phyloP scores from a whole-genome alignment of 2,329 filamentous ascomycete genomes.

The Fusarium globosum region DNA sequence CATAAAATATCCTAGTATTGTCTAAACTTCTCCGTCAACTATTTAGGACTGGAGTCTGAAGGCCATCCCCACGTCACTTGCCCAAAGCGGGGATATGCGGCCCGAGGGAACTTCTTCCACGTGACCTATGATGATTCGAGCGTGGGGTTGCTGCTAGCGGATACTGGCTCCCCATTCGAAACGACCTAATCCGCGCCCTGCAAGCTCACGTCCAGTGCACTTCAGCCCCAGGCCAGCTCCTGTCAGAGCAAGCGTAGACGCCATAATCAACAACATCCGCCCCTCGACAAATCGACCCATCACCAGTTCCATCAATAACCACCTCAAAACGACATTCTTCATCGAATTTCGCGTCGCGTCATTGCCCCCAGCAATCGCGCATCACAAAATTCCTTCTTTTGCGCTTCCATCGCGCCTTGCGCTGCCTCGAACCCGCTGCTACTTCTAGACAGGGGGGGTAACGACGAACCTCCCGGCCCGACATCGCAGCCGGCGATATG shows the following conservation, averaged over 20 bases:
- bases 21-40: neutral
- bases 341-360: conserved; percentile 47
- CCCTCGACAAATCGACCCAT: conserved; percentile 38
- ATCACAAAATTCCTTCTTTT: conserved; percentile 26
- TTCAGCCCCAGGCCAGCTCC: conserved; percentile 17
- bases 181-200: conserved; percentile 16
- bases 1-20: neutral
- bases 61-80: neutral
- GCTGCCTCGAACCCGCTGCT: conserved; percentile 23
- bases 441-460: conserved; percentile 42
- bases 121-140: conserved; percentile 1
- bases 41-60: neutral
- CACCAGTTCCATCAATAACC: conserved; percentile 44
- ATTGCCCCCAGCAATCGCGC: conserved; percentile 26
- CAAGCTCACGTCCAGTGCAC: conserved; percentile 5
- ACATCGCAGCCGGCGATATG: conserved; percentile 64
- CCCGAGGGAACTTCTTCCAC: neutral
- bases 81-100: conserved; percentile 6
- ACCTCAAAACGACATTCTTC: conserved; percentile 39
- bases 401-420: conserved; percentile 26
- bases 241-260: conserved; percentile 26
- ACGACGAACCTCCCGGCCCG: conserved; percentile 42
- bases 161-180: conserved; percentile 33
- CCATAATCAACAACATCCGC: conserved; percentile 41
- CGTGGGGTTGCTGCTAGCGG: conserved; percentile 16